Conservation (phyloP, 305 asterid genomes). For the Plantago coronopus region DNA sequence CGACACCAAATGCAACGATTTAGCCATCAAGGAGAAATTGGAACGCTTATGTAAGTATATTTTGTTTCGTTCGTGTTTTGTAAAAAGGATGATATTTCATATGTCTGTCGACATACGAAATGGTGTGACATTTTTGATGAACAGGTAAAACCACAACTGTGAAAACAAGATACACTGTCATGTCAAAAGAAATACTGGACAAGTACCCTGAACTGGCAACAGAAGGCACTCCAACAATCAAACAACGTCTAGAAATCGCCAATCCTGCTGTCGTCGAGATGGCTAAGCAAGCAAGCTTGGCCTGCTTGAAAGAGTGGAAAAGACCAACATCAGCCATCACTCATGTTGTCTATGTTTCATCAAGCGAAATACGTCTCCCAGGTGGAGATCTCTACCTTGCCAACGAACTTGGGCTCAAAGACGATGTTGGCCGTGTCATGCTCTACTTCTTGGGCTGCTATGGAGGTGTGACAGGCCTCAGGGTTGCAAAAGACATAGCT, state of each 20-base stretch:
- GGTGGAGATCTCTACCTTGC: constrained; percentile 96
- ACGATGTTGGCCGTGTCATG: constrained; percentile 74
- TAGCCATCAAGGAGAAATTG: constrained; percentile 69
- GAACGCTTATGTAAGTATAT: constrained; percentile 60
- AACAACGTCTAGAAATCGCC: constrained; percentile 72
- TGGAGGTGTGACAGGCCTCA: constrained; percentile 89
- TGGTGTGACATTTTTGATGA: not conserved
- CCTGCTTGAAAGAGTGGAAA: constrained; percentile 67
- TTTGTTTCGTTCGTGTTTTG: not conserved
- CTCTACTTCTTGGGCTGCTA: constrained; percentile 88
- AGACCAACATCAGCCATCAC: constrained; percentile 64
- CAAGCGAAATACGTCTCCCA: constrained; percentile 84
- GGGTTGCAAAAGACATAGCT: constrained; percentile 92
- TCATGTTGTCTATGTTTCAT: constrained; percentile 82
- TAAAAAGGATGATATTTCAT: no score
- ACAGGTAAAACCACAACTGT: constrained; percentile 91
- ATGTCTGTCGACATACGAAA: no score
- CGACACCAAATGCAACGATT: constrained; percentile 69
- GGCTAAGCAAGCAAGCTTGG: constrained; percentile 73
- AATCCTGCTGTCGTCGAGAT: constrained; percentile 75
- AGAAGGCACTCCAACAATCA: constrained; percentile 82
- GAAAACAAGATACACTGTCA: constrained; percentile 78
- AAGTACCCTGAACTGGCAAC: constrained; percentile 77
- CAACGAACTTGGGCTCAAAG: constrained; percentile 52
- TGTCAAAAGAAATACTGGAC: constrained; percentile 72